Evolutionary conservation across 148 eudicot species (phyloP).

Genomic region (Dysphania ambrosioides): DNA sequence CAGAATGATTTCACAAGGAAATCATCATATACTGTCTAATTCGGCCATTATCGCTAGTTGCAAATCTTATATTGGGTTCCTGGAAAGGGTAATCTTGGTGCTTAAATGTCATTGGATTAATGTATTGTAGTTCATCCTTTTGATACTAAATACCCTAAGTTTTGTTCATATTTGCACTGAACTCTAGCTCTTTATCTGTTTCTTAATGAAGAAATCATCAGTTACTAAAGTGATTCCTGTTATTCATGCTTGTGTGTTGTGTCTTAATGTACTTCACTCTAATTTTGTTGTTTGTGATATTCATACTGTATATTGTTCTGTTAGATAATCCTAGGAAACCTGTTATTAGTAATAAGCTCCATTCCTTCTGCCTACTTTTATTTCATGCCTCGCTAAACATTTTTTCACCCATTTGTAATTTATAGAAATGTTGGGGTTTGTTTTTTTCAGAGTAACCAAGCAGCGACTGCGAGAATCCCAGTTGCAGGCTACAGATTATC

Average conservation of each 20-base stretch:
- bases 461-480: constrained; percentile 54
- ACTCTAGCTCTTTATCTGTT: not conserved
- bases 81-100: too few relatives aligned
- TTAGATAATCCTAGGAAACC: not conserved
- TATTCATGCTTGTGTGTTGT: not conserved
- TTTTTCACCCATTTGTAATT: not conserved
- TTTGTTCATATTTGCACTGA: not conserved
- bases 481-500: constrained; percentile 55
- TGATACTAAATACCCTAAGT: not conserved
- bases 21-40: too few relatives aligned
- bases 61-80: too few relatives aligned
- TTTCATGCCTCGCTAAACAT: not conserved
- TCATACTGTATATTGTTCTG: not conserved
- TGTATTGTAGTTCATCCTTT: too few relatives aligned
- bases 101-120: too few relatives aligned
- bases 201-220: not conserved
- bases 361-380: not conserved
- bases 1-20: too few relatives aligned
- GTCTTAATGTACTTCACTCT: not conserved
- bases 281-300: not conserved
- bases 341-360: not conserved
- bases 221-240: not conserved
- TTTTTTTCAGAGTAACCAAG: constrained; percentile 42
- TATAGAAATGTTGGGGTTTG: not conserved
- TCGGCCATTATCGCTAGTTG: too few relatives aligned